Percentiles rank a stretch among this genome's conserved stretches.
phyloP scores from a whole-genome alignment of 768 basidiomycete genomes.

The Calocybe cyanea region DNA sequence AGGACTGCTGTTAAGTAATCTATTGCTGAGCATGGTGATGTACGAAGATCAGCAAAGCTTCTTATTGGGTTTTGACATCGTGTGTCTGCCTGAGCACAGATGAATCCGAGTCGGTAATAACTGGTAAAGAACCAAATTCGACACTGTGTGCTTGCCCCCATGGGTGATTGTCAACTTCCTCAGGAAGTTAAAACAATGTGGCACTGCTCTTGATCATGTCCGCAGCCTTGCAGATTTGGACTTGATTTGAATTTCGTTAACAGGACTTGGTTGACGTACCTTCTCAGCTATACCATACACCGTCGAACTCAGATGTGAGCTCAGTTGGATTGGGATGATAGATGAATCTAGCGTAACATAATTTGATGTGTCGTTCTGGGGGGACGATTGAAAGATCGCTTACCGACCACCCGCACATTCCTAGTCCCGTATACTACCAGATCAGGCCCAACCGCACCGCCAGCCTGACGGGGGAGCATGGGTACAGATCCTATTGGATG shows the following conservation, averaged over 20 bases:
- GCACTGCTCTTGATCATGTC: conserved; percentile 12
- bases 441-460: conserved; percentile 14
- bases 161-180: no score
- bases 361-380: not conserved
- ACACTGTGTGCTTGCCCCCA: no score
- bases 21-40: no score
- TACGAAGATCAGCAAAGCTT: no score
- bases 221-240: conserved; percentile 5
- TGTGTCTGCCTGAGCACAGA: no score
- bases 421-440: conserved; percentile 12
- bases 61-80: no score
- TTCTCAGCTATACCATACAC: conserved; percentile 16
- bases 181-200: no score
- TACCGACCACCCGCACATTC: conserved; percentile 14
- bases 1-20: no score
- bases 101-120: no score
- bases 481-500: conserved; percentile 14
- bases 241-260: not conserved
- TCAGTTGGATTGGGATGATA: conserved; percentile 13
- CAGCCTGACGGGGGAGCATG: conserved; percentile 12
- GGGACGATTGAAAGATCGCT: not conserved
- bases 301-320: conserved; percentile 8
- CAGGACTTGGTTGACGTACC: not conserved
- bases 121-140: no score
- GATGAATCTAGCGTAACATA: conserved; percentile 9